Evolutionary conservation across 306 rosid genomes (phyloP), one percentile per base, ranked within the genome.

Genomic region (Vachellia collinsii): DNA sequence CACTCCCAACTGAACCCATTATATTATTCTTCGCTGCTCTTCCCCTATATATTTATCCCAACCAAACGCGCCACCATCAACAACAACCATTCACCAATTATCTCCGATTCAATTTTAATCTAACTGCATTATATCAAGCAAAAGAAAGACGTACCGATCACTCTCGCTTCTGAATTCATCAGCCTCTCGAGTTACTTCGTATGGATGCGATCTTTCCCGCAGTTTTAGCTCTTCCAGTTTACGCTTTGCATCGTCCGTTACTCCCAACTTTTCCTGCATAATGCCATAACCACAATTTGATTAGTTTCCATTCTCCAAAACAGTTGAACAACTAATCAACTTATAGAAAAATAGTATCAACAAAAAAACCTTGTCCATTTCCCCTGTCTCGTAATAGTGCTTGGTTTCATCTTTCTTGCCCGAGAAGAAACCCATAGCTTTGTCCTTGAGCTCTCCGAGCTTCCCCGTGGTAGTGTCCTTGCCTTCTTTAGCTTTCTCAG

Each of bases 351-450:
- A 37, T 50, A 7, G 29, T 61, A 11, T 29, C 4, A 4, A 12
- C 20, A 10, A 7, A 14, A 11, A 11, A 20, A 63, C 69, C 69
- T 58, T 43, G 48, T 14, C 16, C 19, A 20, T 4, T 53, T 61
- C 86, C 0, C 36, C 77, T 0, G 87, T 72, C 38, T 86, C 88
- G 0, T 44, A 76, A 6, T 62, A 82, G 53, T 87, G 59, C 59
- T 84, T 85, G 1, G 86, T 70, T 44, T 90, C 97, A 14, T 92
- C 97, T 76, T 82, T 88, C 90, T 88, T 90, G 0, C 86, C 93
- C 0, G 93, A 34, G 74, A 93, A 88, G 87, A 78, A 88, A 50
- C 53, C 90, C 77, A 86, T 75, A 1, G 94, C 86, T 20, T 75
- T 69, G 46, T 87, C 89, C 79, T 87, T 90, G 17, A 91, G 63